phyloP scores from a whole-genome alignment of 164 flowering plant species.

The Pachysandra terminalis region DNA sequence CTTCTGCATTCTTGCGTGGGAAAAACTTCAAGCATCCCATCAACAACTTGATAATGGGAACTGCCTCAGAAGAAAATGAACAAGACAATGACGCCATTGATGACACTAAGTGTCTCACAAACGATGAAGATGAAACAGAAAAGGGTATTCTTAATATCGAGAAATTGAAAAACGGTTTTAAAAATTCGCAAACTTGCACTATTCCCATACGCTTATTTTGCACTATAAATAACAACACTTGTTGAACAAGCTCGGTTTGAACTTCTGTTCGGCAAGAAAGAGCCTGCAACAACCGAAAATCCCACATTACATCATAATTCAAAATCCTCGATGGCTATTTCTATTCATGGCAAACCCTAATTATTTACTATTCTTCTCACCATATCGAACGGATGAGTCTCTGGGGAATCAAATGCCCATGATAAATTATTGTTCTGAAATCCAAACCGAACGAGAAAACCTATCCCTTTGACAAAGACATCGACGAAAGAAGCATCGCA shows the following conservation, averaged over 20 bases:
- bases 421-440: slow-evolving; percentile 29
- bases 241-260: slow-evolving; percentile 64
- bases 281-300: slow-evolving; percentile 39
- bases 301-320: slow-evolving; percentile 5
- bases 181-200: slow-evolving; percentile 53
- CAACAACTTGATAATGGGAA: slow-evolving; percentile 53
- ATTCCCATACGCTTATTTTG: slow-evolving; percentile 43
- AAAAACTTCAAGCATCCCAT: slow-evolving; percentile 39
- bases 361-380: slow-evolving; percentile 18
- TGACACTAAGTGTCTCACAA: slow-evolving; percentile 50
- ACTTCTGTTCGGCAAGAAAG: slow-evolving; percentile 60
- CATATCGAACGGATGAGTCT: slow-evolving; percentile 76
- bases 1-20: slow-evolving; percentile 46
- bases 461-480: slow-evolving; percentile 64
- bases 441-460: slow-evolving; percentile 54
- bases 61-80: slow-evolving; percentile 47
- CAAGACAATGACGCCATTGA: slow-evolving; percentile 63
- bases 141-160: slow-evolving; percentile 42
- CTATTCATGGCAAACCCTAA: not conserved
- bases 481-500: slow-evolving; percentile 39
- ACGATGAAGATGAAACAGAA: slow-evolving; percentile 34
- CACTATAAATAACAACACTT: slow-evolving; percentile 55
- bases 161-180: slow-evolving; percentile 64
- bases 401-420: slow-evolving; percentile 34
- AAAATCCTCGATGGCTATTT: not conserved